These are phyloP conservation scores for Zygoascus tannicola DNA, from an alignment of 805 yeast species.

Conservation along the genomic window DNA sequence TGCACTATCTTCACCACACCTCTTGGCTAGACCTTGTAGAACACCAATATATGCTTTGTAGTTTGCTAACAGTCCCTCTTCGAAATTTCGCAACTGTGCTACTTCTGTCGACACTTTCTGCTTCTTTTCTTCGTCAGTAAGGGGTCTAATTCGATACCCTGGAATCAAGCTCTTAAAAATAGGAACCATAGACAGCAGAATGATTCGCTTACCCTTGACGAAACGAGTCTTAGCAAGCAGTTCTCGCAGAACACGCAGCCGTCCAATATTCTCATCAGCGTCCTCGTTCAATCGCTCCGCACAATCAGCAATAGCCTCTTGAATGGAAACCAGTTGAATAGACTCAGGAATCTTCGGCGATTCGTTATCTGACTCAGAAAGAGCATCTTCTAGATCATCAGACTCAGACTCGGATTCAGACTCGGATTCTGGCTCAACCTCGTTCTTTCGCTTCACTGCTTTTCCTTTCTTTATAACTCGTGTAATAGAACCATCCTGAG, in stretches of 20 bases:
- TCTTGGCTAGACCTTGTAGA: constrained; percentile 36
- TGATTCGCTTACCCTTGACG: constrained; percentile 42
- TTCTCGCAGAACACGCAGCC: constrained; percentile 44
- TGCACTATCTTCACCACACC: constrained; percentile 27
- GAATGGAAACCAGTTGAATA: constrained; percentile 46
- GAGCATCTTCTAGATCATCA: constrained; percentile 1
- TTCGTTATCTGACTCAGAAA: constrained; percentile 18
- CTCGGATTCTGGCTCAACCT: constrained; percentile 25
- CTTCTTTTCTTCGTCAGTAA: constrained; percentile 68
- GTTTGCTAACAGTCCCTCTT: constrained; percentile 61
- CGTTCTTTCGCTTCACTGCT: constrained; percentile 22
- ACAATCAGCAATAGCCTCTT: constrained; percentile 74
- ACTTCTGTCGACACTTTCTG: constrained; percentile 82
- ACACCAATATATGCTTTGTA: constrained; percentile 59
- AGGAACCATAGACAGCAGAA: constrained; percentile 71
- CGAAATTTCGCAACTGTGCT: constrained; percentile 66
- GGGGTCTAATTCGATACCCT: constrained; percentile 73
- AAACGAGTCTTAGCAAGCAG: constrained; percentile 40
- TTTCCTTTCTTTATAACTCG: constrained; percentile 40
- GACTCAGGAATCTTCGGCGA: constrained; percentile 40
- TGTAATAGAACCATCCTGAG: constrained; percentile 61
- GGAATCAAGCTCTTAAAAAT: constrained; percentile 83
- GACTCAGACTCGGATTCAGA: constrained; percentile 21
- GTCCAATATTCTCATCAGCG: constrained; percentile 73
- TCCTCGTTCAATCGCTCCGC: constrained; percentile 75